Conservation (phyloP, 192 early-diverging fungal species). For the Gorgonomyces haynaldii region DNA sequence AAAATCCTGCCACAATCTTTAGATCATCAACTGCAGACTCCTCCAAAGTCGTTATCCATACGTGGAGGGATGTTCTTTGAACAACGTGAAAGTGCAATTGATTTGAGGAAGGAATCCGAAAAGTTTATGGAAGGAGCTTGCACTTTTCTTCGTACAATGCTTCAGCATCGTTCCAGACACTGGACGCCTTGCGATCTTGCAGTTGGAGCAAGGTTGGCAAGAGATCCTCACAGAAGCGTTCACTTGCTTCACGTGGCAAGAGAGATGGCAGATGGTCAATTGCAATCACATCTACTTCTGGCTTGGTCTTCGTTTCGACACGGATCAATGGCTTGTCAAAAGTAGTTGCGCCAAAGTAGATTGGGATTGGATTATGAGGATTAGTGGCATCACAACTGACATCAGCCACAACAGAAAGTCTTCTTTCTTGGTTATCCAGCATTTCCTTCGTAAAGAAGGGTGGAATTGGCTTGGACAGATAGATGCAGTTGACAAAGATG, state of each 20-base stretch:
- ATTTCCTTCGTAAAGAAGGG: conserved; percentile 83
- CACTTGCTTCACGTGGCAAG: conserved; percentile 82
- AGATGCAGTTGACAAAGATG: conserved; percentile 99
- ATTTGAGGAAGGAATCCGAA: no score
- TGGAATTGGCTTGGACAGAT: conserved; percentile 81
- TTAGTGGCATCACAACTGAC: conserved; percentile 96
- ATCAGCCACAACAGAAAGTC: conserved; percentile 77
- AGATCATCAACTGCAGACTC: no score
- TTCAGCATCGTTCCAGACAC: conserved; percentile 69
- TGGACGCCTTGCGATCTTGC: conserved; percentile 44
- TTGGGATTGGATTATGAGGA: conserved; percentile 93
- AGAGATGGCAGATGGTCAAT: conserved; percentile 96
- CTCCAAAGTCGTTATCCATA: no score
- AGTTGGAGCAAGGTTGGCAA: conserved; percentile 66
- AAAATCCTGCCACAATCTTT: no score
- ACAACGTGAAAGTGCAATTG: no score
- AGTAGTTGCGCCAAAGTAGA: conserved; percentile 85
- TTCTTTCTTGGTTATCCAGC: conserved; percentile 51
- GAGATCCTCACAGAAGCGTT: conserved; percentile 77
- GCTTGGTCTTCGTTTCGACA: conserved; percentile 43
- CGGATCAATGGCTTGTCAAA: conserved; percentile 82
- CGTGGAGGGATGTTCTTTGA: no score
- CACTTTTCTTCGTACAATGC: conserved; percentile 75
- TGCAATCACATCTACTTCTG: conserved; percentile 76
- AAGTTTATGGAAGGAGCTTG: conserved; percentile 8